Evolutionary conservation across 192 early-diverging fungal species (phyloP), one percentile per base, ranked within the genome.

Genomic region (Backusella macrospora): DNA sequence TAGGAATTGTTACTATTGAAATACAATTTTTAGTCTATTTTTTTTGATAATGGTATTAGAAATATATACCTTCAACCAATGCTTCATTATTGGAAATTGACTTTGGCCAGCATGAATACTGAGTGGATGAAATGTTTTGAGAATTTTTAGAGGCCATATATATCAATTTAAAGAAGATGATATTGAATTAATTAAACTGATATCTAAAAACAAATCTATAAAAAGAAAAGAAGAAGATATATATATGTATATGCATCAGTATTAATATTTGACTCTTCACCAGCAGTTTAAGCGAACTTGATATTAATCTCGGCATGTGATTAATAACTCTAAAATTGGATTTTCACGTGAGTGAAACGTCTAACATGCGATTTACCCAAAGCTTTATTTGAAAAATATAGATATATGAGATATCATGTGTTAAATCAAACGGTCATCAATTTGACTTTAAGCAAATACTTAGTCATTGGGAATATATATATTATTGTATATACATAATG

Each of bases 331-430:
- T 7, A 21, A 52, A 52, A 52, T 18, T 18, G 49, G 16, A 52
- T 52, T 52, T 52, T 52, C 49, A 52, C 49, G 49, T 52, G 49
- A 52, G 49, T 21, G n/a, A 52, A 18, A 52, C 16, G 49, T 23
- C 49, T 52, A 52, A 23, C 49, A 52, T 52, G 49, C 49, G 49
- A 52, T n/a, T 52, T 52, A 52, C 49, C 49, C 49, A 52, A 49
- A 49, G 48, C 16, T 49, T n/a, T 49, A 15, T 49, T n/a, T 15
- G 18, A 49, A 49, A 49, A n/a, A 49, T 49, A 49, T 49, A 49
- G 49, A 52, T 23, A 8, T 18, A 52, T 52, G 49, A 52, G 16
- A 52, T 52, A 52, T 52, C 49, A 52, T 52, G 49, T 52, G 49
- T n/a, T 18, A 52, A 52, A 52, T 18, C 9, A 18, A 52, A 52